Conservation (phyloP, 2,329 filamentous ascomycete species). For the Penicillium sp. region DNA sequence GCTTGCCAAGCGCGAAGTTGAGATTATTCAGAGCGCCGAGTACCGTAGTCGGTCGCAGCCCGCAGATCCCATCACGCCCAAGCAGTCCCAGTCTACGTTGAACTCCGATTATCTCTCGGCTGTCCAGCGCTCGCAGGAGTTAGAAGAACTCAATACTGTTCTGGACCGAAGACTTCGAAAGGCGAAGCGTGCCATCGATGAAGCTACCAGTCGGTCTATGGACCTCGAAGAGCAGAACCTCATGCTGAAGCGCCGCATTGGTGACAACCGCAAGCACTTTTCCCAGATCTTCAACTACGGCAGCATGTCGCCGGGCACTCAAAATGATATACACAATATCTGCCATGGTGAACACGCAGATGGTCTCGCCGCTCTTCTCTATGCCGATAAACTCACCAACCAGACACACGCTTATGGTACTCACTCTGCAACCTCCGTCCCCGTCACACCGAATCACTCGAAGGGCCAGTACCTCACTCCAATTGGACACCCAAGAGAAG, state of each 20-base stretch:
- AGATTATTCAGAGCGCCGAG: slow-evolving; percentile 68
- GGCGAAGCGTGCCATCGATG: slow-evolving; percentile 68
- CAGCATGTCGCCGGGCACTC: slow-evolving; percentile 55
- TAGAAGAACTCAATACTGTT: slow-evolving; percentile 57
- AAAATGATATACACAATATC: slow-evolving; percentile 40
- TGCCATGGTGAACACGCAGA: slow-evolving; percentile 28
- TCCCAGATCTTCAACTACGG: slow-evolving; percentile 68
- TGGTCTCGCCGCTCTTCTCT: slow-evolving; percentile 33
- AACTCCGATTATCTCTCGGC: slow-evolving; percentile 52
- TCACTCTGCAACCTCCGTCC: slow-evolving; percentile 56
- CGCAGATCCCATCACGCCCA: slow-evolving; percentile 36
- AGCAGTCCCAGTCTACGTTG: slow-evolving; percentile 33
- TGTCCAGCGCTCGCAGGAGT: slow-evolving; percentile 53
- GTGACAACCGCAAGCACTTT: slow-evolving; percentile 81
- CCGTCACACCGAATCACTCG: slow-evolving; percentile 60
- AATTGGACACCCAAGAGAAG: slow-evolving; percentile 44
- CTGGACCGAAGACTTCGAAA: slow-evolving; percentile 59
- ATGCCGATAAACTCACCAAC: slow-evolving; percentile 33
- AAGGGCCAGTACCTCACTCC: slow-evolving; percentile 53
- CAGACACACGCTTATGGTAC: slow-evolving; percentile 21
- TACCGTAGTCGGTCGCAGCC: slow-evolving; percentile 55
- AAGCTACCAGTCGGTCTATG: slow-evolving; percentile 65
- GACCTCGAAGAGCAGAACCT: slow-evolving; percentile 66
- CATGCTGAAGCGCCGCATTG: slow-evolving; percentile 70
- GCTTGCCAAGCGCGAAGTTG: slow-evolving; percentile 79